Conservation (phyloP, 2,329 filamentous ascomycete species). For the Colletotrichum camelliae region DNA sequence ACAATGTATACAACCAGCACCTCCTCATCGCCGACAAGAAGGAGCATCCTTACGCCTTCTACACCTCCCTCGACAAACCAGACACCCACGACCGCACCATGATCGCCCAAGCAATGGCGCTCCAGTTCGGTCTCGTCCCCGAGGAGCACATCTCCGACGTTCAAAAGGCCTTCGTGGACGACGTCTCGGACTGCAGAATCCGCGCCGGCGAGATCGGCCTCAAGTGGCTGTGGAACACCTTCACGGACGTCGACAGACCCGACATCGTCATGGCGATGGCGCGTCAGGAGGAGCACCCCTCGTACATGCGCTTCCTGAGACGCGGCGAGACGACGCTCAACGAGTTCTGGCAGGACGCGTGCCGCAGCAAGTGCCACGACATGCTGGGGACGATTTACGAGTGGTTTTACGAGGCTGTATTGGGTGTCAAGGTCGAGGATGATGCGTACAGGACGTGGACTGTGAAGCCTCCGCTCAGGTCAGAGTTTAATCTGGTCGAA, state of each 20-base stretch:
- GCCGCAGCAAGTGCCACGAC: conserved; percentile 50
- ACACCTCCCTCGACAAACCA: conserved; percentile 39
- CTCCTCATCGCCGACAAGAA: conserved; percentile 35
- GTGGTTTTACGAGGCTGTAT: conserved; percentile 48
- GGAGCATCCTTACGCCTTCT: conserved; percentile 39
- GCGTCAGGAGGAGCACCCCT: conserved; percentile 51
- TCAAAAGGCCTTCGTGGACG: conserved; percentile 25
- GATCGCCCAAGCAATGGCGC: conserved; percentile 40
- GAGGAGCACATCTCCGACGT: conserved; percentile 23
- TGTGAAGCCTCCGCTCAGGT: conserved; percentile 41
- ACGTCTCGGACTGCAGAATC: conserved; percentile 35
- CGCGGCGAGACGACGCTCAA: conserved; percentile 47
- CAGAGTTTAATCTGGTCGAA: conserved; percentile 43
- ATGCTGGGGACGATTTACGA: conserved; percentile 54
- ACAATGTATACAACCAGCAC: conserved; percentile 36
- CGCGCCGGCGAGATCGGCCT: conserved; percentile 47
- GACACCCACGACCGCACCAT: conserved; percentile 38
- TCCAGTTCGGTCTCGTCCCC: conserved; percentile 27
- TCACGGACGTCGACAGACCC: conserved; percentile 42
- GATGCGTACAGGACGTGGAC: conserved; percentile 45
- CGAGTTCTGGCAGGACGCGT: conserved; percentile 50
- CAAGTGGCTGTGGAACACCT: conserved; percentile 45
- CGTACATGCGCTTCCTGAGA: conserved; percentile 52
- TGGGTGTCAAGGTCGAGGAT: conserved; percentile 40
- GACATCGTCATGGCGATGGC: conserved; percentile 48